Base-by-base conservation (phyloP, 148 eudicot species). In the Chenopodium suecicum region DNA sequence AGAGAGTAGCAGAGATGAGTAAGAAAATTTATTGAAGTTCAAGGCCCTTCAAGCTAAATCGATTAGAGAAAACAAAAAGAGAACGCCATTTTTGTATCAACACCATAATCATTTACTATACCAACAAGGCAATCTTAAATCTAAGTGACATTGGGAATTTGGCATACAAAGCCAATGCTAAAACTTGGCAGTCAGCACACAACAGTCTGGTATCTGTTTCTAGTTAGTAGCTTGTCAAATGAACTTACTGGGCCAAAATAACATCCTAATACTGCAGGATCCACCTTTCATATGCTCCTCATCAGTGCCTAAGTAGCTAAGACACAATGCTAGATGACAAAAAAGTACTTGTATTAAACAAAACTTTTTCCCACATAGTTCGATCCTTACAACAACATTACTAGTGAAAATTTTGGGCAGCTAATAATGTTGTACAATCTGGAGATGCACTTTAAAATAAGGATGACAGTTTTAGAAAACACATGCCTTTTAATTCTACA, bases 401-500 rank as follows among this genome's bases (percentile, higher is more conserved):
- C 16, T 34, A 1, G 2, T 32, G 4, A 32, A 34, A 73, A 79
- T 68, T 23, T 17, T 63, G 50, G 65, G 23, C 47, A 80, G 27
- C 77, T 19, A 78, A 76, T 22, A 60, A 50, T 13, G n/a, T 27
- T 1, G 58, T 52, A 52, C 13, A 83, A 67, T 48, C 3, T 80
- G 47, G 17, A 68, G 25, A 27, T 54, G 22, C 1, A 56, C 16
- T 41, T 67, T 11, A 70, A 66, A 75, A 56, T 67, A 81, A 67
- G 29, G 48, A 10, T 7, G 32, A 50, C 31, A 69, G 47, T 34
- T 48, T 72, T 29, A 70, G 48, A 22, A 52, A 17, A 48, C 84
- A 41, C 88, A 60, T 85, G 70, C 99, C 98, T 88, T 90, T 94
- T 80, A 95, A 77, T 88, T 93, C 98, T 73, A 95, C 99, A 76